phyloP scores from a whole-genome alignment of 78 protist genomes.

The Isochrysis galbana region DNA sequence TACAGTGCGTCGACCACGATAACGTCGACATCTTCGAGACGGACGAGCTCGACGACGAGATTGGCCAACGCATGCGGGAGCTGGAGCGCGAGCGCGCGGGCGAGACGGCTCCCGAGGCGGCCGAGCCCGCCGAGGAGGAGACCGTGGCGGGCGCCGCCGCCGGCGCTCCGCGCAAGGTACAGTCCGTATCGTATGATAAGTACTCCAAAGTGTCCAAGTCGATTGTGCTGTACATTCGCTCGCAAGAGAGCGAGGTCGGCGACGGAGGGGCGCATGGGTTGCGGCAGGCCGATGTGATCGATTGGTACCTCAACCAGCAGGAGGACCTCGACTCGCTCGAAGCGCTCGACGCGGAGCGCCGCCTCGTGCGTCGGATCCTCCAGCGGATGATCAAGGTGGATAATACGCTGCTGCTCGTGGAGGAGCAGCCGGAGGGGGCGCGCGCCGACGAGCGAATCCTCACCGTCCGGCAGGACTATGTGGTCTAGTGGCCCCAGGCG shows the following conservation, averaged over 20 bases:
- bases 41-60: background rate
- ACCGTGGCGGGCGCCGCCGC: background rate
- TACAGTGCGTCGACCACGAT: slow-evolving; percentile 59
- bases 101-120: background rate
- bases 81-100: background rate
- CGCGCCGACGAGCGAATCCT: too few species aligned
- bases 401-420: background rate
- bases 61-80: background rate
- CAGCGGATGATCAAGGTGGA: background rate
- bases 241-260: background rate
- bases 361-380: background rate
- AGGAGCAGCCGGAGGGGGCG: background rate
- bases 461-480: too few species aligned
- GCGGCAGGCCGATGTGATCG: background rate
- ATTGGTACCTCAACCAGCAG: slow-evolving; percentile 7
- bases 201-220: background rate
- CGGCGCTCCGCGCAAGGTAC: background rate
- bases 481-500: too few species aligned
- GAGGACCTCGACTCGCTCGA: background rate
- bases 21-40: background rate
- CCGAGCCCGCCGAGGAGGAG: background rate
- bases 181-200: background rate
- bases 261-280: background rate
- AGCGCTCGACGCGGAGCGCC: background rate
- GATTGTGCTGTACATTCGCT: background rate